phyloP scores from a whole-genome alignment of 2,329 filamentous ascomycete species.

The Myotisia sp. region DNA sequence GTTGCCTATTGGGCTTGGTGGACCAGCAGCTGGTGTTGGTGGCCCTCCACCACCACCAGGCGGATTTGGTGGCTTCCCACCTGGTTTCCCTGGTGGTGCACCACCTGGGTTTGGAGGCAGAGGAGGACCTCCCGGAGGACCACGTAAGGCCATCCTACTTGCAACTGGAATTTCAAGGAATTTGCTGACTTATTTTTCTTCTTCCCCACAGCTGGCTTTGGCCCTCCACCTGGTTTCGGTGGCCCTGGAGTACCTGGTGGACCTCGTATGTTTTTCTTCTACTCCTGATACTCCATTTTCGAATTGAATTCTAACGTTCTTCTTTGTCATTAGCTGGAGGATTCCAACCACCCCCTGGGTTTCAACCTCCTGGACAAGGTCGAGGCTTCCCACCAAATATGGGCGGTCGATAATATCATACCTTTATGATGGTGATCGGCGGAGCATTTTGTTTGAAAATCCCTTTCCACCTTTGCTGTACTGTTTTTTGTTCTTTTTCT shows the following conservation, averaged over 20 bases:
- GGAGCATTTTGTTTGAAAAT: too few species aligned
- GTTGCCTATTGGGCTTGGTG: constrained; percentile 65
- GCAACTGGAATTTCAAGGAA: not conserved
- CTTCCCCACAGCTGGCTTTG: constrained; percentile 34
- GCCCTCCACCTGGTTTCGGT: constrained; percentile 35
- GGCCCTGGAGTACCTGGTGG: constrained; percentile 25
- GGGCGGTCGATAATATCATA: constrained; percentile 27
- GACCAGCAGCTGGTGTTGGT: constrained; percentile 78
- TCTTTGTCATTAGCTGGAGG: constrained; percentile 32
- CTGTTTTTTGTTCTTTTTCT: too few species aligned
- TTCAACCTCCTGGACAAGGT: constrained; percentile 51
- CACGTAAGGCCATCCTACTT: constrained; percentile 32
- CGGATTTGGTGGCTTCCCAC: constrained; percentile 37
- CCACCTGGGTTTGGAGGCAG: constrained; percentile 38
- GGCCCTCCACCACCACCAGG: constrained; percentile 53
- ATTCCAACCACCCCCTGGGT: constrained; percentile 53
- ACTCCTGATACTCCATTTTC: too few species aligned
- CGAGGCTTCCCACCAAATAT: constrained; percentile 40
- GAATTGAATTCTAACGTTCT: constrained; percentile 26
- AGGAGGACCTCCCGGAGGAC: constrained; percentile 37
- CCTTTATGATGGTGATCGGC: not conserved
- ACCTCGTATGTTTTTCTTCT: constrained; percentile 30
- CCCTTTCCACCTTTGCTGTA: too few species aligned
- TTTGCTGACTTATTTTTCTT: constrained; percentile 9
- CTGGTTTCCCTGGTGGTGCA: constrained; percentile 40